Percentiles rank a stretch among this genome's conserved stretches.
These are phyloP conservation scores for Ogataea chonburiensis DNA, from an alignment of 805 yeast genomes.

Conservation along the genomic window DNA sequence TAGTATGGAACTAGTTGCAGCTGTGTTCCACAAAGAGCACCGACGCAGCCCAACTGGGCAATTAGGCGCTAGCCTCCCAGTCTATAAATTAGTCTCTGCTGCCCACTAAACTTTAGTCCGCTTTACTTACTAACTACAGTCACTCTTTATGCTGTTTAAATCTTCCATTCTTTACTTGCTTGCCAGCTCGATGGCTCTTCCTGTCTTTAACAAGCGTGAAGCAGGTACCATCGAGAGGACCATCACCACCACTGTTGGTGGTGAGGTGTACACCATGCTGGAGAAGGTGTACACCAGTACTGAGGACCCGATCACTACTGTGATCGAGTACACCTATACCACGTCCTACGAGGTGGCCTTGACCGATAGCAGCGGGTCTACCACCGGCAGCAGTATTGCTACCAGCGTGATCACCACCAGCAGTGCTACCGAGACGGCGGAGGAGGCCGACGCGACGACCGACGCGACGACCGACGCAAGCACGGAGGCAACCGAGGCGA, in stretches of 20 bases:
- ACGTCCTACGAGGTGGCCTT: conserved; percentile 15
- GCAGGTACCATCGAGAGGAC: conserved; percentile 13
- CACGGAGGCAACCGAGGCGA: conserved; percentile 1
- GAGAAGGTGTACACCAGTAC: conserved; percentile 32
- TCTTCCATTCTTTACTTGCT: conserved; percentile 13
- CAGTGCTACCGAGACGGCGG: conserved; percentile 4
- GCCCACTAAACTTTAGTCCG: conserved; percentile 1
- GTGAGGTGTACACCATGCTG: conserved; percentile 21
- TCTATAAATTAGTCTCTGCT: conserved; percentile 3
- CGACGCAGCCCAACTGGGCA: conserved; percentile 9
- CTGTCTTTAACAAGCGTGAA: conserved; percentile 11
- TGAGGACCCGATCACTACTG: conserved; percentile 23
- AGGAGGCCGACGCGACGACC: conserved; percentile 5
- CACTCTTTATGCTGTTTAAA: conserved; percentile 15
- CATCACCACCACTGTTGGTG: conserved; percentile 22
- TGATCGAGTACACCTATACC: conserved; percentile 19
- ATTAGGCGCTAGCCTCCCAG: conserved; percentile 7
- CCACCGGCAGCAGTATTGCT: conserved; percentile 3
- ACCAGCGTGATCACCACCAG: conserved; percentile 7
- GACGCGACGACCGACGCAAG: conserved; percentile 7
- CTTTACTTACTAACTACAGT: conserved; percentile 11
- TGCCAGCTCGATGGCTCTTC: conserved; percentile 16
- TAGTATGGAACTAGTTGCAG: too few species aligned
- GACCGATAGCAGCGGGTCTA: conserved; percentile 5
- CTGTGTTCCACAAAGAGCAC: too few species aligned